Percentiles rank a stretch among this genome's conserved stretches.
Conservation (phyloP, 441 rosid genomes). For the Eutrema salsugineum region DNA sequence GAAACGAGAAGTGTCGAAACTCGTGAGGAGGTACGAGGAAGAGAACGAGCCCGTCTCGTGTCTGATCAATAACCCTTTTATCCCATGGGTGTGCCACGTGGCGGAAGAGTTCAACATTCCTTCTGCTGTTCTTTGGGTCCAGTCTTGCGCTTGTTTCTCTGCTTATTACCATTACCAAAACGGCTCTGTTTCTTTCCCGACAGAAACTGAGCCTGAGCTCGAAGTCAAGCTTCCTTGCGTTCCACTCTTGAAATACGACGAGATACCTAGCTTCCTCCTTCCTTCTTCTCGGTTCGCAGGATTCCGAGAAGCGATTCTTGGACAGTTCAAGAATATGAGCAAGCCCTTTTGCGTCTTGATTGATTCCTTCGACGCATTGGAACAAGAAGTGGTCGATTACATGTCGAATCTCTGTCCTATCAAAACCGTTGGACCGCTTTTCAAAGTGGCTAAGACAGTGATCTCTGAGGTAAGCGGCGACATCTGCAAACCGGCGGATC, state of each 20-base stretch:
- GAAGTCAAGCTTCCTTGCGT: constrained; percentile 55
- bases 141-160: constrained; percentile 59
- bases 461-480: constrained; percentile 5
- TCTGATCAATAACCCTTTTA: constrained; percentile 60
- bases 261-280: constrained; percentile 53
- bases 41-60: constrained; percentile 53
- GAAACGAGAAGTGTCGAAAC: constrained; percentile 17
- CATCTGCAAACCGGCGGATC: background rate
- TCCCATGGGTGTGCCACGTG: constrained; percentile 71
- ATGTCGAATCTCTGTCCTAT: background rate
- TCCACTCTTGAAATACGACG: constrained; percentile 56
- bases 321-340: background rate
- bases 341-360: background rate
- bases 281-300: background rate
- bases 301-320: background rate
- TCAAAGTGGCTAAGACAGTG: background rate
- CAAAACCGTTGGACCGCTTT: constrained; percentile 16
- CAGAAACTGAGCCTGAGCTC: constrained; percentile 40
- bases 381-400: background rate
- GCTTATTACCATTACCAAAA: constrained; percentile 51
- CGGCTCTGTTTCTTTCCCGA: constrained; percentile 46
- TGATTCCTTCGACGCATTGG: background rate
- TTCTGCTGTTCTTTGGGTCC: constrained; percentile 73
- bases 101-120: constrained; percentile 54
- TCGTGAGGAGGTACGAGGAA: constrained; percentile 38